Base-by-base conservation (phyloP, 1,284 basidiomycete species). In the Ustilago xerochloae region DNA sequence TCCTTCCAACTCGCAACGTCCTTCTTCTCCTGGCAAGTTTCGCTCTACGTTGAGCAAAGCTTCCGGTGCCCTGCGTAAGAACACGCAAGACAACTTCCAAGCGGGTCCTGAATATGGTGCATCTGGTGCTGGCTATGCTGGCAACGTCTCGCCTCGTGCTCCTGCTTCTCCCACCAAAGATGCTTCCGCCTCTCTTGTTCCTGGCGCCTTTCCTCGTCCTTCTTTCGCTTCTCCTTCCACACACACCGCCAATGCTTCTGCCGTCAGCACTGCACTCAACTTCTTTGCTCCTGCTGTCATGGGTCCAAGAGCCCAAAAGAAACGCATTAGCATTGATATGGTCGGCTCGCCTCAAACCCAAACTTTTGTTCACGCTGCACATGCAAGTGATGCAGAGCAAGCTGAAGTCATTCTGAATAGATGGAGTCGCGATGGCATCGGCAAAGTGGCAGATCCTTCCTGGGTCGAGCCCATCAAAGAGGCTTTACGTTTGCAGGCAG, bases 381-480 rank as follows among this genome's bases (percentile, higher is more conserved):
- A 97, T 86, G 93, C 95, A 18, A 94, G 93, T 61, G 93, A 96
- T 85, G 92, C 90, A 22, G 93, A 94, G 85, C 93, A 97, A 84
- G 90, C 93, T 29, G 92, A 93, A 82, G 93, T 92, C 30, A 88
- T 97, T 62, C 89, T 97, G 55, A 90, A 89, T 75, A 88, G 93
- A 67, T 97, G 95, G 94, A 91, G 92, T 33, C 90, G 92, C 47
- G 94, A 97, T 85, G 92, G 93, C 33, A 86, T 94, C 80, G 93
- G 93, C 67, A 97, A 97, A 86, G 89, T 79, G 15, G 75, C 77
- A 13, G 77, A 81, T 58, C 79, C 79, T 1, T 36, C 54, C 48
- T 97, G 94, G 94, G 93, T 93, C 39, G 88, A 88, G 80, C 93
- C 92, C 57, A 94, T 97, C 86, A 96, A 96, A 86, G 88, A 91